Evolutionary conservation across 176 grass and related monocot genomes (phyloP).

Genomic region (Tillandsia fasciculata): DNA sequence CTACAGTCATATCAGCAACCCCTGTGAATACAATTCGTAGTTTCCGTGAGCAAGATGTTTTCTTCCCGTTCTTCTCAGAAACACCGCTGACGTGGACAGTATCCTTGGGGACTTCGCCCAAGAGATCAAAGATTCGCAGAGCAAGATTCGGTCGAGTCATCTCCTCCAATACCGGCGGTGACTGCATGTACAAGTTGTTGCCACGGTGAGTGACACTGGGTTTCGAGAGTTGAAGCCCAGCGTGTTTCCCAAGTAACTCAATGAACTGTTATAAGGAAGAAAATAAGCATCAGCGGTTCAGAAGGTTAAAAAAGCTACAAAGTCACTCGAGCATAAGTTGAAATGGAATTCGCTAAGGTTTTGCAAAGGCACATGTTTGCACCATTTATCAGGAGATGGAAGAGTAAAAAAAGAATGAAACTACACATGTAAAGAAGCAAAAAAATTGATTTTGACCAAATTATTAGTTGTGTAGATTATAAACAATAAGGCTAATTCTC

Average conservation of each 20-base stretch:
- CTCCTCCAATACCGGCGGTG: conserved; percentile 73
- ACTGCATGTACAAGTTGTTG: conserved; percentile 88
- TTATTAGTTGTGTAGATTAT: too few relatives aligned
- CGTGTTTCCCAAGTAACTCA: conserved; percentile 55
- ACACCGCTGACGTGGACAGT: conserved; percentile 56
- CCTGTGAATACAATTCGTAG: conserved; percentile 64
- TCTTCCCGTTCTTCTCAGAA: conserved; percentile 62
- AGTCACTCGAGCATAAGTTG: neutral
- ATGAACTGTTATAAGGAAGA: conserved; percentile 57
- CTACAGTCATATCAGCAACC: conserved; percentile 17
- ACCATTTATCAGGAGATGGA: neutral
- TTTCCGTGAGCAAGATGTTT: conserved; percentile 61
- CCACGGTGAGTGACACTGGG: conserved; percentile 66
- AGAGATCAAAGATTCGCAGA: conserved; percentile 50
- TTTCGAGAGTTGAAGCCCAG: conserved; percentile 49
- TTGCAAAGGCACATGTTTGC: conserved; percentile 10
- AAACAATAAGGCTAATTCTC: too few relatives aligned
- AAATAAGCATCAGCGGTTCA: conserved; percentile 7
- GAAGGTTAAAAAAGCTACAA: neutral
- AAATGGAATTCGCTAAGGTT: neutral
- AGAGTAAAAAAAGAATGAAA: neutral
- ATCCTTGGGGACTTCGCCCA: conserved; percentile 37
- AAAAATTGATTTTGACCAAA: neutral
- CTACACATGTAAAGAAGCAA: neutral
- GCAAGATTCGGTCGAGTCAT: conserved; percentile 68